phyloP scores from a whole-genome alignment of 352 stramenopile genomes.

The Phytopythium mirpurense region DNA sequence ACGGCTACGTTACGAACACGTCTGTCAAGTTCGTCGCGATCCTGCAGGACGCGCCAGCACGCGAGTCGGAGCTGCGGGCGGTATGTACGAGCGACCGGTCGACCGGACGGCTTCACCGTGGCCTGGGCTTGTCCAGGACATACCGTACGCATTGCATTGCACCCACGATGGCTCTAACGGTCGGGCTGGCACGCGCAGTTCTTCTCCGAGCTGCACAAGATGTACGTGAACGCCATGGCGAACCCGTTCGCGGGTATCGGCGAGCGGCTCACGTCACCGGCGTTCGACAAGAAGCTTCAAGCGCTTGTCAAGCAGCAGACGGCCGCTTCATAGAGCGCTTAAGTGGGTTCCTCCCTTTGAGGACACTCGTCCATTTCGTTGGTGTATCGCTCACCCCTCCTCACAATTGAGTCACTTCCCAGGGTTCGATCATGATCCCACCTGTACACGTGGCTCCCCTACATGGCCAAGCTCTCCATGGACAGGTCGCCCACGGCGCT shows the following conservation, averaged over 20 bases:
- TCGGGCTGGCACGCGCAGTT: slow-evolving; percentile 55
- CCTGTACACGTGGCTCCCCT: no score
- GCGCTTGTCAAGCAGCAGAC: slow-evolving; percentile 78
- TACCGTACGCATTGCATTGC: no score
- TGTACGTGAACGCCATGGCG: slow-evolving; percentile 86
- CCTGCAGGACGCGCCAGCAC: slow-evolving; percentile 64
- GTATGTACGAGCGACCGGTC: no score
- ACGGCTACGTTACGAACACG: slow-evolving; percentile 85
- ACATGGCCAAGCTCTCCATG: slow-evolving; percentile 56
- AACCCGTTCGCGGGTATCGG: slow-evolving; percentile 82
- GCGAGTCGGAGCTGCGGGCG: slow-evolving; percentile 72
- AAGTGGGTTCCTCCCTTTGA: slow-evolving; percentile 7
- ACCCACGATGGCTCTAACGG: no score
- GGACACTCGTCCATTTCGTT: no score
- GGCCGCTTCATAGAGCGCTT: slow-evolving; percentile 2
- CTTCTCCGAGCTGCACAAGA: slow-evolving; percentile 75
- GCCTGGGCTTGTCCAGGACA: no score
- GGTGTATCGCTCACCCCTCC: no score
- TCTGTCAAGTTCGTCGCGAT: slow-evolving; percentile 81
- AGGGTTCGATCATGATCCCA: no score
- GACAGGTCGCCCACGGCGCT: slow-evolving; percentile 62
- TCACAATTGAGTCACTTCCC: no score
- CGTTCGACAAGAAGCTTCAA: slow-evolving; percentile 76
- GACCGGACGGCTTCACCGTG: no score
- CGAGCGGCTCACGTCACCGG: slow-evolving; percentile 73